Conservation (phyloP, 306 rosid species). For the Geum urbanum region DNA sequence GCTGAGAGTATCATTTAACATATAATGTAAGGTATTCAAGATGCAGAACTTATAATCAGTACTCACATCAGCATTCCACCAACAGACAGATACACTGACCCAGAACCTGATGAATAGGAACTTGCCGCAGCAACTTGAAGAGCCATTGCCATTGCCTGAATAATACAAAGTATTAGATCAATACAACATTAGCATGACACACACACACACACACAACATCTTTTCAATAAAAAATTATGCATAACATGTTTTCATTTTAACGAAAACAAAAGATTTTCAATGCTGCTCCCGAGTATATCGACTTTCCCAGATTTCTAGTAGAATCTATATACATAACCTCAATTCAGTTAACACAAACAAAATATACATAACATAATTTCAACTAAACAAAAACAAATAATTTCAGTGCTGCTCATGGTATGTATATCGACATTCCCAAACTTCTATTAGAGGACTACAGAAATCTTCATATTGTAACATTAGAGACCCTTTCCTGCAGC, state of each 20-base stretch:
- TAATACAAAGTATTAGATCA: slow-evolving; percentile 14
- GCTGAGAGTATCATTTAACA: background rate
- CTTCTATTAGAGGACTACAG: background rate
- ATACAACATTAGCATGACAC: background rate
- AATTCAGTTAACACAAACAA: too few relatives aligned
- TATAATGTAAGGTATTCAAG: slow-evolving; percentile 12
- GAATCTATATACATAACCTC: too few relatives aligned
- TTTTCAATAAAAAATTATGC: too few relatives aligned
- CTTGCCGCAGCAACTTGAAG: slow-evolving; percentile 79
- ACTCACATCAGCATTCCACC: slow-evolving; percentile 96
- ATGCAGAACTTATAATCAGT: slow-evolving; percentile 15
- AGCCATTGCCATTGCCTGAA: slow-evolving; percentile 67
- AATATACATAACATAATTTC: too few relatives aligned
- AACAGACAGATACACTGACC: slow-evolving; percentile 66
- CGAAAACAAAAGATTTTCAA: too few relatives aligned
- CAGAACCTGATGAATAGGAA: slow-evolving; percentile 39
- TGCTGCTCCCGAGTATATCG: too few relatives aligned
- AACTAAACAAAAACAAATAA: too few relatives aligned
- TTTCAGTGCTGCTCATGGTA: too few relatives aligned
- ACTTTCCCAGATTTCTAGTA: too few relatives aligned
- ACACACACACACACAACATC: too few relatives aligned
- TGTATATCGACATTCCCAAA: background rate
- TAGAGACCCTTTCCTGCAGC: background rate
- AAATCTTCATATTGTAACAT: background rate
- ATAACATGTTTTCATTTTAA: too few relatives aligned